These are phyloP conservation scores for Suhomyces ambrosiae DNA, from an alignment of 1,139 yeast genomes.

Conservation along the genomic window DNA sequence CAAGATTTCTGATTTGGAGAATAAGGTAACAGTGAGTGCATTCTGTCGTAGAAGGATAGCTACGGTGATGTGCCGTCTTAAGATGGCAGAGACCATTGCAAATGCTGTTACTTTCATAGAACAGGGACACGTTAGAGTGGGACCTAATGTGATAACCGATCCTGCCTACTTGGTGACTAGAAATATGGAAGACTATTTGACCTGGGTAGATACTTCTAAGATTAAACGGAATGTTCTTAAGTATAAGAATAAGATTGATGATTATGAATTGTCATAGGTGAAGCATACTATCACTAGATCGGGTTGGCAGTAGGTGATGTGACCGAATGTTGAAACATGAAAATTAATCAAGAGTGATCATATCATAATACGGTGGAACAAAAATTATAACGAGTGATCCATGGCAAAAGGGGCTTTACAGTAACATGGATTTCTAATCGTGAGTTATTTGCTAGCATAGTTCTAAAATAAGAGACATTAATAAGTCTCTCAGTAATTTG, in stretches of 20 bases:
- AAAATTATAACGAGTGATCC: no score
- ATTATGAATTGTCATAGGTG: conserved; percentile 54
- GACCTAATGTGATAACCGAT: conserved; percentile 93
- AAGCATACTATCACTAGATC: no score
- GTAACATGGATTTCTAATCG: no score
- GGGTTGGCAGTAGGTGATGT: no score
- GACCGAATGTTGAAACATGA: no score
- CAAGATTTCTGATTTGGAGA: conserved; percentile 90
- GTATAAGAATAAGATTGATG: conserved; percentile 85
- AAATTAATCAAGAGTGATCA: no score
- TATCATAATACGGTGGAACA: no score
- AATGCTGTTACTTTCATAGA: conserved; percentile 93
- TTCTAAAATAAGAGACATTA: no score
- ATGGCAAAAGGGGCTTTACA: no score
- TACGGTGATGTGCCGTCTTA: conserved; percentile 91
- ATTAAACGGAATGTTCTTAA: conserved; percentile 87
- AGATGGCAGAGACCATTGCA: conserved; percentile 86
- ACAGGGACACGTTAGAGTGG: conserved; percentile 97
- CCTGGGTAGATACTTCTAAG: conserved; percentile 96
- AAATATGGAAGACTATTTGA: conserved; percentile 92
- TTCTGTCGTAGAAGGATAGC: conserved; percentile 90
- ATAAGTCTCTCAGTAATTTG: no score
- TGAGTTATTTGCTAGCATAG: no score
- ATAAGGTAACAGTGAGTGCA: conserved; percentile 88
- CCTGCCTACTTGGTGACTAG: conserved; percentile 93